Evolutionary conservation across 345 rosid species (phyloP), one percentile per base, ranked within the genome.

Genomic region (Raphanus raphanistrum): DNA sequence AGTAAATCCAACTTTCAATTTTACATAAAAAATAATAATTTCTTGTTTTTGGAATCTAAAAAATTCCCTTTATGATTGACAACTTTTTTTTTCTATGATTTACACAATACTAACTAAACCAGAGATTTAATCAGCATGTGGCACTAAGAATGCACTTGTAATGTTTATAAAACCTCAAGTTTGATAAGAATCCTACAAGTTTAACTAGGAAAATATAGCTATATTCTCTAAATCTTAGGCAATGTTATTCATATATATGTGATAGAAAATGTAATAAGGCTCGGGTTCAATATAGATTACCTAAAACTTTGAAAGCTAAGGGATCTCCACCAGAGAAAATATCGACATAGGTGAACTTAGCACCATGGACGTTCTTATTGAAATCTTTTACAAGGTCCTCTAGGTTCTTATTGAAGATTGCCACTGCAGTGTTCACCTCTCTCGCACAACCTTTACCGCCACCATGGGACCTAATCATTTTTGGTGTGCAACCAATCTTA

Each of bases 401-500:
- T 8, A 84, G 65, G 32, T 67, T 76, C 15, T 26, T 54, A 55
- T 84, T 81, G 41, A 81, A 84, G 61, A 78, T 59, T 8, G 2
- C 52, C 27, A 45, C 83, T 16, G 86, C 84, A 25, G 15, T 12
- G 70, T 81, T 81, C 66, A 78, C 68, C 2, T 72, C 16, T 3
- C 45, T 59, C 2, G 52, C 76, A 43, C 86, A 84, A 29, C 55
- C 12, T 62, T 66, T 59, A 36, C 76, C 74, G 1, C 31, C 80
- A 11, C 72, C 73, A 25, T 21, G 72, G 0, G 48, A 16, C 9
- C 1, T 13, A 6, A 64, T 58, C 62, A 54, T 8, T 52, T 5
- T 26, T 21, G 84, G 86, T 28, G 78, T 29, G 66, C 82, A 84
- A 8, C 86, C 84, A 1, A 84, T 59, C 31, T 21, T 27, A 15